Percentiles rank a stretch among this genome's conserved stretches.
Conservation (phyloP, 768 basidiomycete species). For the Rhodotorula taiwanensis region DNA sequence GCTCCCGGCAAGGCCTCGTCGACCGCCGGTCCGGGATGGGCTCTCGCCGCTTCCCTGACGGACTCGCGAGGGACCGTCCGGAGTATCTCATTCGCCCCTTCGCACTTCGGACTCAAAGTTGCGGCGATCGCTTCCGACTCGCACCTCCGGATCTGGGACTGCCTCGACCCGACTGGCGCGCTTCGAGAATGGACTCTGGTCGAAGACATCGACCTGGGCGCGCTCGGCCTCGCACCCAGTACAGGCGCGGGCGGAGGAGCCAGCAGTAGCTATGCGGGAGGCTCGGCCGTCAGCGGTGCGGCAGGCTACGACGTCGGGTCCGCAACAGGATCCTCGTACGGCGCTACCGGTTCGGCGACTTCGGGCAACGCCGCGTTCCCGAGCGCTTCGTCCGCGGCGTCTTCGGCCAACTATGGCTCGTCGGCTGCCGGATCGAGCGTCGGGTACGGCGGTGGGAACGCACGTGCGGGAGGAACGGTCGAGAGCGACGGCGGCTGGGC, state of each 20-base stretch:
- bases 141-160: slow-evolving; percentile 80
- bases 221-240: slow-evolving; percentile 49
- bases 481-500: slow-evolving; percentile 91
- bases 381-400: slow-evolving; percentile 11
- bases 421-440: slow-evolving; percentile 37
- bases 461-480: slow-evolving; percentile 46
- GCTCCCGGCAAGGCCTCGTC: not conserved
- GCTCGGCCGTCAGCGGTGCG: slow-evolving; percentile 45
- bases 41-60: slow-evolving; percentile 63
- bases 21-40: slow-evolving; percentile 50
- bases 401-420: slow-evolving; percentile 13
- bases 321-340: slow-evolving; percentile 61
- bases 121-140: slow-evolving; percentile 86
- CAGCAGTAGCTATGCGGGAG: not conserved
- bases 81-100: slow-evolving; percentile 77
- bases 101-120: slow-evolving; percentile 78
- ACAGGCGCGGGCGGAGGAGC: slow-evolving; percentile 3
- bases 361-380: slow-evolving; percentile 39
- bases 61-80: slow-evolving; percentile 84
- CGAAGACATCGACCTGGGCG: slow-evolving; percentile 67
- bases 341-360: slow-evolving; percentile 46
- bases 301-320: slow-evolving; percentile 46
- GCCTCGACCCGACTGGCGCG: slow-evolving; percentile 53
- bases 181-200: slow-evolving; percentile 67
- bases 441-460: slow-evolving; percentile 49